Conservation (phyloP, 768 basidiomycete genomes). For the Trametes meyenii region DNA sequence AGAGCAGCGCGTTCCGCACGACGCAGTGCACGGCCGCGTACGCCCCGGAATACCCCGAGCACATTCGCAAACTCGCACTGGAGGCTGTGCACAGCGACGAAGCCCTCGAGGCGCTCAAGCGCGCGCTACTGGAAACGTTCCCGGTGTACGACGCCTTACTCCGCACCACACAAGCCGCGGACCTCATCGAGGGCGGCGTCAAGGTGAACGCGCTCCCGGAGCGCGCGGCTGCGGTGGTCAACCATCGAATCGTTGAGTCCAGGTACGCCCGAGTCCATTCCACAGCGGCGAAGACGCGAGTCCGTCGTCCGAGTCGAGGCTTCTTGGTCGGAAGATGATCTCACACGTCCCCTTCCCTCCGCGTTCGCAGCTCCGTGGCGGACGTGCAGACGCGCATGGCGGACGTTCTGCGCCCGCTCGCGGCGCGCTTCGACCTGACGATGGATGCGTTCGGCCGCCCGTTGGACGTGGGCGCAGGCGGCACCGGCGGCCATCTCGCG, state of each 20-base stretch:
- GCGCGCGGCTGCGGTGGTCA: slow-evolving; percentile 65
- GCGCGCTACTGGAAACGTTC: slow-evolving; percentile 44
- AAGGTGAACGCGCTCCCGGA: slow-evolving; percentile 76
- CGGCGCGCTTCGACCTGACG: slow-evolving; percentile 57
- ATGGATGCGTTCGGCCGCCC: slow-evolving; percentile 56
- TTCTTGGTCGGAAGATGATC: background rate
- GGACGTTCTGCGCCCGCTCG: slow-evolving; percentile 66
- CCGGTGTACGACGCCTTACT: slow-evolving; percentile 42
- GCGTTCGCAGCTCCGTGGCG: slow-evolving; percentile 28
- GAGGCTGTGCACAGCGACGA: slow-evolving; percentile 49
- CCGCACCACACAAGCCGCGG: slow-evolving; percentile 79
- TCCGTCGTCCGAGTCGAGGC: too few species aligned
- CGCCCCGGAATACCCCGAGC: slow-evolving; percentile 53
- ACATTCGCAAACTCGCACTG: slow-evolving; percentile 51
- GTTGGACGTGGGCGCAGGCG: slow-evolving; percentile 37
- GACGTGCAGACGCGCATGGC: slow-evolving; percentile 49
- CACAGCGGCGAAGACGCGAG: background rate
- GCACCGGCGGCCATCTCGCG: slow-evolving; percentile 46
- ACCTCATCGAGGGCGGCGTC: slow-evolving; percentile 50
- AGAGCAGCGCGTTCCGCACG: slow-evolving; percentile 56
- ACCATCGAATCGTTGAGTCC: slow-evolving; percentile 62
- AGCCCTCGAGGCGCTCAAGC: slow-evolving; percentile 47
- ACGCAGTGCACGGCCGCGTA: slow-evolving; percentile 63
- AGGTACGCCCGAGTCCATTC: slow-evolving; percentile 2
- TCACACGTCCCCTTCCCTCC: background rate